phyloP scores from a whole-genome alignment of 1,284 basidiomycete species.

The Leccinum fallax region DNA sequence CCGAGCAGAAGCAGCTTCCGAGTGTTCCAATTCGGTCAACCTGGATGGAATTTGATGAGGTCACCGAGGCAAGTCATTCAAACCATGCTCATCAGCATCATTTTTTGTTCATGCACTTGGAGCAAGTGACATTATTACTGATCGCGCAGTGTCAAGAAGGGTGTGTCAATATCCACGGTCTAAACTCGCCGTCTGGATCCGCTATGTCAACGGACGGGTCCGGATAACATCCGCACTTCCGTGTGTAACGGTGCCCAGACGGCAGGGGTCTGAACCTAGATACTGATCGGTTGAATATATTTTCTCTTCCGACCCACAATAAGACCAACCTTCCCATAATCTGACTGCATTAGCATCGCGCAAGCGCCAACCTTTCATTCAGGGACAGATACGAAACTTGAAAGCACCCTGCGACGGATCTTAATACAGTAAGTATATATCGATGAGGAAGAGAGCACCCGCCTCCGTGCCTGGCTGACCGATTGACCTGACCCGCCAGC shows the following conservation, averaged over 20 bases:
- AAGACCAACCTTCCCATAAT: background rate
- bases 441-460: background rate
- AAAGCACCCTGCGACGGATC: background rate
- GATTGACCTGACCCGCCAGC: background rate
- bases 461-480: background rate
- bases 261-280: background rate
- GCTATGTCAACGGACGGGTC: background rate
- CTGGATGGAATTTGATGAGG: background rate
- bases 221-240: background rate
- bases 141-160: background rate
- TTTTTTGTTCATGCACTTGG: background rate
- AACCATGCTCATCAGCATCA: background rate
- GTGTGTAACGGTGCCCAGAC: background rate
- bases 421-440: background rate
- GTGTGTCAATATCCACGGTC: background rate
- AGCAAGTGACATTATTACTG: background rate
- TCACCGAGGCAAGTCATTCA: background rate
- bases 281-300: background rate
- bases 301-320: background rate
- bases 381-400: background rate
- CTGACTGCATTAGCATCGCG: background rate
- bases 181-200: background rate
- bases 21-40: background rate
- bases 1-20: background rate
- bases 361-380: background rate